Evolutionary conservation across 1,284 basidiomycete species (phyloP), one percentile per base, ranked within the genome.

Genomic region (Moniliophthora roreri): DNA sequence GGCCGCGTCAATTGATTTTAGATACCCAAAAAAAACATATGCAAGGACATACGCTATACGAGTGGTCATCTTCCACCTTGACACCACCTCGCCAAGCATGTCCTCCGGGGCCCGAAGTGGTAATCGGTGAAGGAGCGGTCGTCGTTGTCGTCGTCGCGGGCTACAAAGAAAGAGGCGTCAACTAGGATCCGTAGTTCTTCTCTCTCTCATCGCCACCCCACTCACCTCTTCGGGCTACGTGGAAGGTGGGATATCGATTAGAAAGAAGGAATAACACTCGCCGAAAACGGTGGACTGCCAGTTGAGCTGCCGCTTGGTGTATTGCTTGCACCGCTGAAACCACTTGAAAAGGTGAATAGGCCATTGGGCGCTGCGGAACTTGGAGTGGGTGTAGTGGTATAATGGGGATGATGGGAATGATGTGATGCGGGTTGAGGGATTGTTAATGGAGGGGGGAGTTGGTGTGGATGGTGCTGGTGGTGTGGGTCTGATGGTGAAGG

Each of bases 221-320:
- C 28, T 32, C 28, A 32, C 28, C 28, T 32, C 28, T 32, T 32
- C 57, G 39, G n/a, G 55, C 56, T 54, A 61, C 56, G 45, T 51
- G 37, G 51, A 56, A 58, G 56, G 56, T 59, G 53, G 49, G 53
- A 32, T 11, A 32, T 32, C 28, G 28, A 32, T 32, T 13, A 46
- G 59, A 52, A 63, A 53, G 64, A 71, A 69, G 68, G 73, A 76
- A 76, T 66, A 75, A 76, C 67, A 88, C 88, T 87, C 81, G 81
- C 87, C 84, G 88, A 89, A 76, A 89, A 89, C 32, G 85, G 80
- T 51, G 87, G 85, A 61, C 84, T 88, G 38, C 85, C 87, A 13
- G 83, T 84, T 26, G 84, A 77, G 64, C 87, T 16, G 86, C 85
- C n/a, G 86, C 84, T 9, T 85, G 85, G 63, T 82, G 80, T 20